A percentile compares a stretch with the other conserved stretches of the same genome.
phyloP scores from a whole-genome alignment of 352 stramenopile genomes.

The Phytophthora megakarya region DNA sequence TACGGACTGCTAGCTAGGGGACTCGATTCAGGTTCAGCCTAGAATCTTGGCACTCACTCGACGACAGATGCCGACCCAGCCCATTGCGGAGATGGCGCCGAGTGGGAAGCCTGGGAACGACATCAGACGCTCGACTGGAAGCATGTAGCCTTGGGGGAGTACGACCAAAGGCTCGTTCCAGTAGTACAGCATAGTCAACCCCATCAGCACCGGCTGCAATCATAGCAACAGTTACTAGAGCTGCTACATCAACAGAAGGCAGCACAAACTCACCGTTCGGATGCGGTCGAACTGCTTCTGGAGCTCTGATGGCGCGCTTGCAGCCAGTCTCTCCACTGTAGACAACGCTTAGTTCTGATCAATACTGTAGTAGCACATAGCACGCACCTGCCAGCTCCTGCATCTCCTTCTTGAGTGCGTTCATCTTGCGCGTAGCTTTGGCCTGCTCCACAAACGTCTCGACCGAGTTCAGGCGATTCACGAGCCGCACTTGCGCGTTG shows the following conservation, averaged over 20 bases:
- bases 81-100: conserved; percentile 73
- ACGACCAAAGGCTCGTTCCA: conserved; percentile 78
- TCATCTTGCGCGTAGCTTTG: conserved; percentile 87
- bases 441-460: conserved; percentile 90
- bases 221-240: too few relatives aligned
- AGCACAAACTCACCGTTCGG: conserved; percentile 56
- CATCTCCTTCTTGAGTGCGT: conserved; percentile 84
- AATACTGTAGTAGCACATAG: neutral
- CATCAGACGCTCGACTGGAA: conserved; percentile 78
- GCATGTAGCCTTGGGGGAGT: conserved; percentile 76
- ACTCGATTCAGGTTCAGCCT: conserved; percentile 35
- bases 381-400: conserved; percentile 70
- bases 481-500: conserved; percentile 78
- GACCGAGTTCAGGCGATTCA: conserved; percentile 86
- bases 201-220: conserved; percentile 63
- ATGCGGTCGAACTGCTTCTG: conserved; percentile 80
- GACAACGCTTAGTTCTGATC: neutral
- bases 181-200: conserved; percentile 61
- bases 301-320: conserved; percentile 63
- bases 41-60: conserved; percentile 75
- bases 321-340: conserved; percentile 69
- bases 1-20: conserved; percentile 13
- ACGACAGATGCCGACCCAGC: conserved; percentile 77
- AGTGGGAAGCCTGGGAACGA: conserved; percentile 79
- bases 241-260: neutral